phyloP scores from a whole-genome alignment of 805 yeast species.

The Hanseniaspora meyeri region DNA sequence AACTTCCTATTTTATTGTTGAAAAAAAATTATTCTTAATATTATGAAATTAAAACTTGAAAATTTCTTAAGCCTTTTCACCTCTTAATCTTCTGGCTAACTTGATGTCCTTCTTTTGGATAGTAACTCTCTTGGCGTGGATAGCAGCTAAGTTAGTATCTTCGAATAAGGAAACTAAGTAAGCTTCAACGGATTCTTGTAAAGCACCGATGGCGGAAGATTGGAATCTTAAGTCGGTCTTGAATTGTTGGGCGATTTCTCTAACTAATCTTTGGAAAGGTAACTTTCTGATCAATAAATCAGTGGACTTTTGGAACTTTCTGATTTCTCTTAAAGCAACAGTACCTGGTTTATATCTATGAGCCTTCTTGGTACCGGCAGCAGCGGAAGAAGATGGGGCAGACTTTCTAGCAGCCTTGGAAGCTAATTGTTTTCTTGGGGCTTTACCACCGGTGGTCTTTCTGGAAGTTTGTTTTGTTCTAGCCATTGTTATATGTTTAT shows the following conservation, averaged over 20 bases:
- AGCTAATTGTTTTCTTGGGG: slow-evolving; percentile 88
- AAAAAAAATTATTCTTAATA: slow-evolving; percentile 1
- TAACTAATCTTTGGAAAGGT: slow-evolving; percentile 93
- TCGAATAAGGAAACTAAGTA: slow-evolving; percentile 91
- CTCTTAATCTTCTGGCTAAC: slow-evolving; percentile 95
- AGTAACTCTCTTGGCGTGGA: slow-evolving; percentile 98
- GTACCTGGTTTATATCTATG: slow-evolving; percentile 97
- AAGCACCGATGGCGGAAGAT: slow-evolving; percentile 92
- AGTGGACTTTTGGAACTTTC: slow-evolving; percentile 94
- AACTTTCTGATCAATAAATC: slow-evolving; percentile 89
- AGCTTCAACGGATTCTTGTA: slow-evolving; percentile 98
- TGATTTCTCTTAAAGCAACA: slow-evolving; percentile 90
- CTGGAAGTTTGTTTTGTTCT: slow-evolving; percentile 92
- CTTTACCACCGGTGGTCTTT: slow-evolving; percentile 92
- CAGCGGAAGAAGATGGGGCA: slow-evolving; percentile 54
- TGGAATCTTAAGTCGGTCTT: slow-evolving; percentile 91
- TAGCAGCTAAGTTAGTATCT: slow-evolving; percentile 97
- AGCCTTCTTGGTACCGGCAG: slow-evolving; percentile 84
- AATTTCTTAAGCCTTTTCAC: slow-evolving; percentile 65
- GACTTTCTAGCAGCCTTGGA: slow-evolving; percentile 89
- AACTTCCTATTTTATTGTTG: slow-evolving; percentile 5
- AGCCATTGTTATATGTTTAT: slow-evolving; percentile 42
- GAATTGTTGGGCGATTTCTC: slow-evolving; percentile 92
- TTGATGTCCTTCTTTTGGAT: slow-evolving; percentile 97
- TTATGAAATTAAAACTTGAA: neutral